Base-by-base conservation (phyloP, 2,329 filamentous ascomycete genomes). In the Pseudopithomyces chartarum region DNA sequence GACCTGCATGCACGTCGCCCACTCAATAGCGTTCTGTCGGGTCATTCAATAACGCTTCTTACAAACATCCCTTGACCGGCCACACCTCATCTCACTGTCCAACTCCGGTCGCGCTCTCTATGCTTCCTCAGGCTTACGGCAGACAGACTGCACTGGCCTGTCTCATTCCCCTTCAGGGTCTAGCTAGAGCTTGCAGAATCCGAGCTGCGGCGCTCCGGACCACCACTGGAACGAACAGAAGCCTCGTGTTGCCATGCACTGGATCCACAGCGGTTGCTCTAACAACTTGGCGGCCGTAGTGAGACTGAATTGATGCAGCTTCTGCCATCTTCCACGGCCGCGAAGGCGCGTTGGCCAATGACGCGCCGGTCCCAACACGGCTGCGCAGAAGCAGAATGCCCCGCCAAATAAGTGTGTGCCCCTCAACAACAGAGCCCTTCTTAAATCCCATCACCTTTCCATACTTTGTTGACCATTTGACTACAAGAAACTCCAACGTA, bases 401-500 rank as follows among this genome's bases (percentile, higher is more conserved):
- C 44, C 52, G 56, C 51, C 60, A 58, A 51, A 55, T 43, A 22
- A 45, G 32, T 56, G 40, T 57, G 54, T 59, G 54, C 52, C 59
- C 63, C 49, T 56, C 54, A 57, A 51, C 54, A 56, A 61, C 59
- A 53, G 42, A 56, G 44, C 49, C 56, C 23, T 60, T 62, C 19
- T 62, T 61, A 62, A 61, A 59, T 60, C 70, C 68, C 55, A 62
- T 65, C 56, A 59, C 57, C 54, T 53, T 57, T 61, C 64, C 62
- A 60, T 62, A 55, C 6, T 59, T 38, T 15, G 29, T 56, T 50
- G 26, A 50, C 46, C 57, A 59, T 43, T 53, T 55, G 53, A 64
- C 56, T 29, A 36, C 53, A 54, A 58, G 26, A 64, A 67, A 54
- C 57, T 62, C 61, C 55, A 68, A 69, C 62, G 72, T 75, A 73